A percentile compares a stretch with the other conserved stretches of the same genome.
Evolutionary conservation across 2,329 filamentous ascomycete genomes (phyloP).

Genomic region (Aspergillus sp.): DNA sequence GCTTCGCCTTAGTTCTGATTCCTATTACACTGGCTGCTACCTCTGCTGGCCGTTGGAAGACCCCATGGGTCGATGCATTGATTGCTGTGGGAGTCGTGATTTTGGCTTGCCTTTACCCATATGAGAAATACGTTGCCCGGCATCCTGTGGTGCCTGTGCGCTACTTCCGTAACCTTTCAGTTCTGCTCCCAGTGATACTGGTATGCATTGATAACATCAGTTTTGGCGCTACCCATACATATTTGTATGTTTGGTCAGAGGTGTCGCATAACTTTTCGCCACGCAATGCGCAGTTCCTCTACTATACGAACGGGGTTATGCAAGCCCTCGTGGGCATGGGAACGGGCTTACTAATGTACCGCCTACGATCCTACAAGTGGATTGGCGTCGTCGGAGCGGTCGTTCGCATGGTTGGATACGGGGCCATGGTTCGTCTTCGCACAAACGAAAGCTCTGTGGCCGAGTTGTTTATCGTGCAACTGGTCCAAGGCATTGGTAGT

Average conservation of each 20-base stretch:
- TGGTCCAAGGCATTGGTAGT: slow-evolving; percentile 51
- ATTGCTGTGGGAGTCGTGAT: slow-evolving; percentile 47
- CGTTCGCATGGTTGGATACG: slow-evolving; percentile 52
- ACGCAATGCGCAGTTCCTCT: slow-evolving; percentile 48
- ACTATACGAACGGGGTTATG: slow-evolving; percentile 42
- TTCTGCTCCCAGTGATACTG: slow-evolving; percentile 45
- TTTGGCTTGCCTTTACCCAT: slow-evolving; percentile 49
- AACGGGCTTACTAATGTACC: slow-evolving; percentile 46
- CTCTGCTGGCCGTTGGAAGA: slow-evolving; percentile 45
- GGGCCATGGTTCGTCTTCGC: slow-evolving; percentile 53
- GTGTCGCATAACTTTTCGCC: slow-evolving; percentile 46
- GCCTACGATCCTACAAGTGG: slow-evolving; percentile 51
- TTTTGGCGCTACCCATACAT: slow-evolving; percentile 50
- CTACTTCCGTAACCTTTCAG: slow-evolving; percentile 49
- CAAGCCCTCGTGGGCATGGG: slow-evolving; percentile 47
- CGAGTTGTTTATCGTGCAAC: slow-evolving; percentile 53
- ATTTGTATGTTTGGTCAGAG: slow-evolving; percentile 52
- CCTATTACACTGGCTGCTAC: slow-evolving; percentile 51
- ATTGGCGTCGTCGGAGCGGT: slow-evolving; percentile 44
- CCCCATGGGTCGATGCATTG: slow-evolving; percentile 49
- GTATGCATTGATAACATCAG: slow-evolving; percentile 48
- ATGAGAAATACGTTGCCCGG: slow-evolving; percentile 49
- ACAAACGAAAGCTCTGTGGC: slow-evolving; percentile 45
- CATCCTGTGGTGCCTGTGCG: slow-evolving; percentile 50
- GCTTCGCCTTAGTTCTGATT: slow-evolving; percentile 52